Evolutionary conservation across 495 filamentous ascomycete genomes (phyloP).

Genomic region (Xylaria cubensis): DNA sequence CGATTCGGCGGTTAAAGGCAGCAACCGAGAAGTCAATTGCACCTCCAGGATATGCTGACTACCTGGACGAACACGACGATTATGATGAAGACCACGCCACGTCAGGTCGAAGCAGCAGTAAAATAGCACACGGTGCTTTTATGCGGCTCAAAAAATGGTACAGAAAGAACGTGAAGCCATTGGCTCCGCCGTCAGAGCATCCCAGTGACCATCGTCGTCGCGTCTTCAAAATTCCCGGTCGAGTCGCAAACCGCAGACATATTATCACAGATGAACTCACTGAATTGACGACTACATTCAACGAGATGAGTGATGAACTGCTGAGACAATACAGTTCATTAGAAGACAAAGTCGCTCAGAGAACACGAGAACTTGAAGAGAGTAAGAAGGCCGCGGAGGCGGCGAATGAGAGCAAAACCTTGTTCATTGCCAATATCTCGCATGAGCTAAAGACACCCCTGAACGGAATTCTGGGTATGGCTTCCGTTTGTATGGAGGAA

Average conservation of each 20-base stretch:
- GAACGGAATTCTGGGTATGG: conserved; percentile 94
- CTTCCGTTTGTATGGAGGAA: conserved; percentile 88
- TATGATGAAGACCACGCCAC: conserved; percentile 47
- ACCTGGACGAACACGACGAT: conserved; percentile 45
- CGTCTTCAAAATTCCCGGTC: conserved; percentile 80
- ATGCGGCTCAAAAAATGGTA: conserved; percentile 45
- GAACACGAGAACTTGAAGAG: conserved; percentile 83
- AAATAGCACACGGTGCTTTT: conserved; percentile 48
- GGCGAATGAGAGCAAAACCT: conserved; percentile 91
- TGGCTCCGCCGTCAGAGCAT: conserved; percentile 43
- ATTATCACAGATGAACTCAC: conserved; percentile 85
- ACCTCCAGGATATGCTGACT: conserved; percentile 64
- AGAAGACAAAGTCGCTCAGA: conserved; percentile 82
- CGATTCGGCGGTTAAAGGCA: conserved; percentile 76
- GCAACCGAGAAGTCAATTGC: conserved; percentile 80
- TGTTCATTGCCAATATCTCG: conserved; percentile 96
- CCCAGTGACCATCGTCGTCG: conserved; percentile 56
- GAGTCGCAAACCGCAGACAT: conserved; percentile 77
- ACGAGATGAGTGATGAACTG: conserved; percentile 92
- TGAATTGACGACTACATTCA: conserved; percentile 85
- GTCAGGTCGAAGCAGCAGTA: conserved; percentile 45
- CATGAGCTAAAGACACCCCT: conserved; percentile 92
- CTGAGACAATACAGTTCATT: conserved; percentile 82
- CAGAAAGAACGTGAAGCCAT: conserved; percentile 36
- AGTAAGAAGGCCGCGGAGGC: conserved; percentile 91